A percentile compares a stretch with the other conserved stretches of the same genome.
Evolutionary conservation across 805 yeast genomes (phyloP).

Genomic region (Myxozyma sirexii): DNA sequence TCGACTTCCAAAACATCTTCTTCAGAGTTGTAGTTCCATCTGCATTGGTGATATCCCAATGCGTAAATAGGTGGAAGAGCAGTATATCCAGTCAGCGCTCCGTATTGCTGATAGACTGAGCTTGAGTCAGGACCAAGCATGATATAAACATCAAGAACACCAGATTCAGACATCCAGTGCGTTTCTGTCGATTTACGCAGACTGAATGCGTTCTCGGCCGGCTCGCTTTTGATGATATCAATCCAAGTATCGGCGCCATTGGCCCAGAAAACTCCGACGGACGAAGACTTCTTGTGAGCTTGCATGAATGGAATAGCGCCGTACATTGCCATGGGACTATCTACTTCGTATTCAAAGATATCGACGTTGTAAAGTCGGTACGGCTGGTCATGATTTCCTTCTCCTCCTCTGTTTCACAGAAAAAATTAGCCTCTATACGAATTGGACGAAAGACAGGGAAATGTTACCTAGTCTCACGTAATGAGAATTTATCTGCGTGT

Average conservation of each 20-base stretch:
- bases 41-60: slow-evolving; percentile 90
- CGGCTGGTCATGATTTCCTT: slow-evolving; percentile 56
- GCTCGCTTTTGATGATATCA: slow-evolving; percentile 54
- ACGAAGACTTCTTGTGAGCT: slow-evolving; percentile 58
- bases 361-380: slow-evolving; percentile 91
- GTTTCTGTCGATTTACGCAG: slow-evolving; percentile 47
- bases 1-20: slow-evolving; percentile 77
- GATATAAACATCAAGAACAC: slow-evolving; percentile 73
- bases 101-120: slow-evolving; percentile 61
- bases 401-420: slow-evolving; percentile 33
- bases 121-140: slow-evolving; percentile 64
- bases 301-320: slow-evolving; percentile 90
- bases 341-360: slow-evolving; percentile 87
- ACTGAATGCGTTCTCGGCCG: slow-evolving; percentile 29
- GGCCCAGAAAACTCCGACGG: slow-evolving; percentile 86
- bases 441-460: background rate
- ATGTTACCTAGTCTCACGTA: slow-evolving; percentile 63
- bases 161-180: slow-evolving; percentile 95
- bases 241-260: slow-evolving; percentile 92
- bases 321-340: slow-evolving; percentile 87
- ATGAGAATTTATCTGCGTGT: slow-evolving; percentile 79
- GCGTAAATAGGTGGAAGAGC: slow-evolving; percentile 75
- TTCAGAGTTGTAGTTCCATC: slow-evolving; percentile 96
- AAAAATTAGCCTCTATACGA: background rate
- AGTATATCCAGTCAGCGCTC: slow-evolving; percentile 71